Base-by-base conservation (phyloP, 2,329 filamentous ascomycete species). In the Sporothrix euskadiensis region DNA sequence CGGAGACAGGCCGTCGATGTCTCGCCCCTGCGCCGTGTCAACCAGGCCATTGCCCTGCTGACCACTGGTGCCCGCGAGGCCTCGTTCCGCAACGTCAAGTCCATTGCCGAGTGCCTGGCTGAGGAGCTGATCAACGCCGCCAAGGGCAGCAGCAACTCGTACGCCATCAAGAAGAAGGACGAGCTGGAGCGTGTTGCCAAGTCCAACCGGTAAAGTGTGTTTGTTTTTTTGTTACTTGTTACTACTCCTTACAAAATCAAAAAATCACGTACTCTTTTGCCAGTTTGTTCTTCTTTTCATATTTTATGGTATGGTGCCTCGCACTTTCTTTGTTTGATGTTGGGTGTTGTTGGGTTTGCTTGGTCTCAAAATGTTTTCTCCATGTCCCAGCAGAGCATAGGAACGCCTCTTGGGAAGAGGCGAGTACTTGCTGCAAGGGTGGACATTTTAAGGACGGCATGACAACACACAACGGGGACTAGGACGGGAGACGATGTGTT, bases 151-250 rank as follows among this genome's bases (percentile, higher is more conserved):
- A 97, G 93, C 88, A 99, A 99, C 94, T 98, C 94, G 80, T 99
- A 98, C 86, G 96, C 97, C 83, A 99, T 99, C 92, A 99, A 99
- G 94, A 99, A 99, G 94, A 99, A 99, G 95, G 96, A 99, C 87
- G 97, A 99, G 92, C 88, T 99, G 88, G 96, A 99, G 92, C 96
- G 96, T 96, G 96, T 99, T 82, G 96, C 96, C 88, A 99, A 99
- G 94, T 94, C 90, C 91, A 99, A 99, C 92, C 93, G 96, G 92
- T 99, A 98, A 94, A 94, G 78, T 70, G 71, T 41, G 8, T 63
- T 39, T 26, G n/a, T 39, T 47, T 47, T 14, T 39, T 12, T 56
- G 22, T 26, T 52, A 19, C 30, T 56, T 26, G 22, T 30, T 56
- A 56, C 35, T 56, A 26, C 16, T 56, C 9, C 22, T 26, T 56